Conservation (phyloP, 2,329 filamentous ascomycete species). For the Penicillium sp. region DNA sequence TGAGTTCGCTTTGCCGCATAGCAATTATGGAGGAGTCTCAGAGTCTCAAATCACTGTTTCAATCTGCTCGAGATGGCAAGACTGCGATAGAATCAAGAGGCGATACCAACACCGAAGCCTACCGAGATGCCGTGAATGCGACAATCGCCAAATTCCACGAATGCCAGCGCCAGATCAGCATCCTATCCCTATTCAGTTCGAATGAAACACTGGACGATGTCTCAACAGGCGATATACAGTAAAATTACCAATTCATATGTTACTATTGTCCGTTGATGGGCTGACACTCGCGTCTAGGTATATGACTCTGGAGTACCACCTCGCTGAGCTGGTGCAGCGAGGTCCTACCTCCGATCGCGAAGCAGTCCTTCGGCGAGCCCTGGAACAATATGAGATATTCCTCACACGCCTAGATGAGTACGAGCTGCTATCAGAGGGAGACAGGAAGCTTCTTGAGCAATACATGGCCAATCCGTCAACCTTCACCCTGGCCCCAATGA, state of each 20-base stretch:
- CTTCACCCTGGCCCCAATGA: conserved; percentile 66
- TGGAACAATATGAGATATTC: conserved; percentile 71
- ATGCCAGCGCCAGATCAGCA: conserved; percentile 63
- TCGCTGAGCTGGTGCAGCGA: conserved; percentile 73
- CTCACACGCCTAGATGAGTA: conserved; percentile 74
- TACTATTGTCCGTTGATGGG: background rate
- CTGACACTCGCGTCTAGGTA: conserved; percentile 49
- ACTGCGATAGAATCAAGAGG: conserved; percentile 57
- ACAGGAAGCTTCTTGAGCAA: conserved; percentile 64
- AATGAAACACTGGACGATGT: conserved; percentile 90
- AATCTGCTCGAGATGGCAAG: conserved; percentile 52
- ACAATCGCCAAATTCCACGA: conserved; percentile 68
- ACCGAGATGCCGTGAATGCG: conserved; percentile 61
- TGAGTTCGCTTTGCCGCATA: background rate
- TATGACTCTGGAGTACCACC: conserved; percentile 68
- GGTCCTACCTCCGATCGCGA: conserved; percentile 60
- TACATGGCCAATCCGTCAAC: conserved; percentile 67
- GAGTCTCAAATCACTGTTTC: conserved; percentile 53
- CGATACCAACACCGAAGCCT: conserved; percentile 60
- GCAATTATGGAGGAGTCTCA: conserved; percentile 43
- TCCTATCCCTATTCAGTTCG: conserved; percentile 76
- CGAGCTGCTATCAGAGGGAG: conserved; percentile 59
- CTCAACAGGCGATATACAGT: conserved; percentile 76
- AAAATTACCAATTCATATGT: conserved; percentile 8
- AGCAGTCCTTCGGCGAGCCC: conserved; percentile 56